phyloP scores from a whole-genome alignment of 1,139 yeast genomes.

The Candida frijolesensis region DNA sequence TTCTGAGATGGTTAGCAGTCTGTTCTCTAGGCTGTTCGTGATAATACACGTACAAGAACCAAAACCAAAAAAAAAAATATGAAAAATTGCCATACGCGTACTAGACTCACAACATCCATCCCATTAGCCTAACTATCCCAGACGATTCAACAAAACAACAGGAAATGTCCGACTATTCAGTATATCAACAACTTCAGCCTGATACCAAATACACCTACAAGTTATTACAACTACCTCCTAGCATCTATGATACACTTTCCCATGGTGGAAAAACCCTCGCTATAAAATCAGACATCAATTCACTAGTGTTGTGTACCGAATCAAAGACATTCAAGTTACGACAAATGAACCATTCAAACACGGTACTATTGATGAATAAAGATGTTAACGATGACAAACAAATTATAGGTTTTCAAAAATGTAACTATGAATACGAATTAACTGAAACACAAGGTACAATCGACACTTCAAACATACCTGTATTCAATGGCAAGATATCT shows the following conservation, averaged over 20 bases:
- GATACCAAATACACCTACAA: constrained; percentile 42
- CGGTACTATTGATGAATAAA: constrained; percentile 58
- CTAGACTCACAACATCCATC: too few species aligned
- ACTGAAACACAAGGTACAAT: constrained; percentile 41
- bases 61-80: not conserved
- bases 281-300: constrained; percentile 48
- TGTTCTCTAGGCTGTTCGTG: too few species aligned
- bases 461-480: constrained; percentile 48
- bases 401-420: constrained; percentile 43
- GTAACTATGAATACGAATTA: constrained; percentile 56
- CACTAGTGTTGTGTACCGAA: constrained; percentile 64
- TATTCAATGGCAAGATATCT: constrained; percentile 35
- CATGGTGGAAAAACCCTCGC: constrained; percentile 30
- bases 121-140: too few species aligned
- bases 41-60: too few species aligned
- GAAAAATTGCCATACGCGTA: not conserved
- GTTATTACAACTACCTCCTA: constrained; percentile 62
- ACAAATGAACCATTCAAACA: constrained; percentile 86
- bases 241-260: constrained; percentile 43
- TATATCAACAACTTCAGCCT: constrained; percentile 29
- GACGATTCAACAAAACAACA: too few species aligned
- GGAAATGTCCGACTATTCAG: constrained; percentile 9
- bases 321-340: constrained; percentile 64
- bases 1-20: too few species aligned
- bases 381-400: constrained; percentile 12